Percentiles rank a stretch among this genome's conserved stretches.
Evolutionary conservation across 176 grass and related monocot species (phyloP).

Genomic region (Hsuehochloa calcarea): DNA sequence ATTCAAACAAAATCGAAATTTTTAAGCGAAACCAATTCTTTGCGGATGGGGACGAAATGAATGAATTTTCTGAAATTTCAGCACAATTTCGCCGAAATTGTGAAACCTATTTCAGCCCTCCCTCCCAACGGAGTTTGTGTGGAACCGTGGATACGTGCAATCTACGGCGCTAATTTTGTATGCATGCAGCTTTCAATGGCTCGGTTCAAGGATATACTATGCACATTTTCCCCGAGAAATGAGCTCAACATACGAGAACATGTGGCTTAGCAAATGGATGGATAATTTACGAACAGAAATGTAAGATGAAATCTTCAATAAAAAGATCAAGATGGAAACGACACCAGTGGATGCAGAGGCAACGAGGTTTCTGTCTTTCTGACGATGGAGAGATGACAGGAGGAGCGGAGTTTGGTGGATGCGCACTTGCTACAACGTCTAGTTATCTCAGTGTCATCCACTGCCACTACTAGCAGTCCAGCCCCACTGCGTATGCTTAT

Average conservation of each 20-base stretch:
- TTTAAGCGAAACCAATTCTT: too few species aligned
- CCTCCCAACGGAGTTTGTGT: too few species aligned
- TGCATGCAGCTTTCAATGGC: neutral
- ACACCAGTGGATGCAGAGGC: neutral
- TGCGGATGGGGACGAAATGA: too few species aligned
- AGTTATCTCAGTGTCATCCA: neutral
- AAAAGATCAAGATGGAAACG: neutral
- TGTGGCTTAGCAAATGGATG: neutral
- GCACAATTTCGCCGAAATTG: too few species aligned
- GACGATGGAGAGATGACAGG: neutral
- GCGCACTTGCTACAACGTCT: slow-evolving; percentile 20
- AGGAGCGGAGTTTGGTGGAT: slow-evolving; percentile 16
- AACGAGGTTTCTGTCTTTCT: neutral
- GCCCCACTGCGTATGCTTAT: neutral
- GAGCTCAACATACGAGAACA: neutral
- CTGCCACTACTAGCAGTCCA: neutral
- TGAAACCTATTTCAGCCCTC: too few species aligned
- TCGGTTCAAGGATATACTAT: neutral
- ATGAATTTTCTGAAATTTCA: too few species aligned
- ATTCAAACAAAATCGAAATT: too few species aligned
- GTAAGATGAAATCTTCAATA: neutral
- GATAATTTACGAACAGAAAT: neutral
- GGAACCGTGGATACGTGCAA: neutral
- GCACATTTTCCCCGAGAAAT: neutral
- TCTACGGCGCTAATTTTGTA: neutral